These are phyloP conservation scores for Tetrapisispora arboricola DNA, from an alignment of 805 yeast genomes.

Conservation along the genomic window DNA sequence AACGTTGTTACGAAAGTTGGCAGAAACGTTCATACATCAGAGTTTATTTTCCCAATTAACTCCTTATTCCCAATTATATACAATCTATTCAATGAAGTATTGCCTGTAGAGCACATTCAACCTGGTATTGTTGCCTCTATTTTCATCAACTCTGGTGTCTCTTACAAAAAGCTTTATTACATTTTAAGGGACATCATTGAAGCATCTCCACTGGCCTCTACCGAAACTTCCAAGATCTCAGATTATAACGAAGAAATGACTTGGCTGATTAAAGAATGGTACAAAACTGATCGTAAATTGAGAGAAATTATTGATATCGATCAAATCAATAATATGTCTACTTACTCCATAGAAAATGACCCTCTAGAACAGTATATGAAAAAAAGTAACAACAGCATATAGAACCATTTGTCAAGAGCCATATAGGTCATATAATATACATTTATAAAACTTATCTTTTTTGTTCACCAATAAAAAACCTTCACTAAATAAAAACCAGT, in stretches of 20 bases:
- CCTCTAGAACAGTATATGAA: constrained; percentile 45
- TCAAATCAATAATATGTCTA: constrained; percentile 34
- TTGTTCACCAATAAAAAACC: no score
- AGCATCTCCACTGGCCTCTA: constrained; percentile 19
- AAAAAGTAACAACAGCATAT: constrained; percentile 29
- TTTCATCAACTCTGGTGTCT: constrained; percentile 53
- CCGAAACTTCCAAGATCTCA: constrained; percentile 37
- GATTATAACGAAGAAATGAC: constrained; percentile 49
- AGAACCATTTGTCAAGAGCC: not conserved
- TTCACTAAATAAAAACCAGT: no score
- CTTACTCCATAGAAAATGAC: constrained; percentile 43
- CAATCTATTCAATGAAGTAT: constrained; percentile 39
- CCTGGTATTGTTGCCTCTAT: constrained; percentile 51
- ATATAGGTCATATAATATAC: no score
- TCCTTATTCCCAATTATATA: constrained; percentile 58
- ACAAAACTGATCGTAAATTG: constrained; percentile 49
- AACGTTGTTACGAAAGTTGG: constrained; percentile 42
- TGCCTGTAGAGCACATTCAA: constrained; percentile 31
- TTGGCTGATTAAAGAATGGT: constrained; percentile 59
- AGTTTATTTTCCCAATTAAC: constrained; percentile 70
- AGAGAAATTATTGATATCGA: constrained; percentile 45
- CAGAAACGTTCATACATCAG: constrained; percentile 52
- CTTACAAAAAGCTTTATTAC: constrained; percentile 56
- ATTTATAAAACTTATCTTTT: no score
- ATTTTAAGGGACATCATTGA: constrained; percentile 53